A percentile compares a stretch with the other conserved stretches of the same genome.
phyloP scores from a whole-genome alignment of 2,329 filamentous ascomycete genomes.

The Chaetomium strumarium region DNA sequence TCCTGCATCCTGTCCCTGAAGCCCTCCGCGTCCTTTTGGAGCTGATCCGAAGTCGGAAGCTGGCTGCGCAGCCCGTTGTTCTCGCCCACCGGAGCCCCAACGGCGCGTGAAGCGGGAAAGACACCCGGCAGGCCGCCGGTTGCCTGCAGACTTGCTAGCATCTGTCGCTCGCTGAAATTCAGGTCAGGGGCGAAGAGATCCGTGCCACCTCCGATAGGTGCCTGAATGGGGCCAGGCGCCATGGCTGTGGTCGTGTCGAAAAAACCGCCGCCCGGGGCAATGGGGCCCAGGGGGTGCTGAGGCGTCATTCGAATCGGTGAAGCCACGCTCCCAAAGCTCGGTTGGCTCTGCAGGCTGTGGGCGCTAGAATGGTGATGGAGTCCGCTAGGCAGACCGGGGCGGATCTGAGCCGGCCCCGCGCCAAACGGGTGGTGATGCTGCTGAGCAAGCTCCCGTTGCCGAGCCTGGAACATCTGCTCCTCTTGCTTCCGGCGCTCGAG shows the following conservation, averaged over 20 bases:
- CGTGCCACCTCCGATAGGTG: constrained; percentile 40
- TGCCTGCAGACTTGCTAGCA: constrained; percentile 40
- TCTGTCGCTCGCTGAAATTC: constrained; percentile 46
- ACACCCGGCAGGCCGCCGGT: constrained; percentile 28
- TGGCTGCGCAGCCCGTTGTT: constrained; percentile 36
- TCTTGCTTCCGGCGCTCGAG: constrained; percentile 95
- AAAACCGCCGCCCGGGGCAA: constrained; percentile 60
- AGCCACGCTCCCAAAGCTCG: constrained; percentile 89
- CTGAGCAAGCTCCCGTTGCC: constrained; percentile 83
- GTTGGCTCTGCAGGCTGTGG: constrained; percentile 93
- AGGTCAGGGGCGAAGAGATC: constrained; percentile 65
- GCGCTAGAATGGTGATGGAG: constrained; percentile 93
- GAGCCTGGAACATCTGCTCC: constrained; percentile 93
- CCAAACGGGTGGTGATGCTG: constrained; percentile 67
- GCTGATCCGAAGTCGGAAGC: constrained; percentile 45
- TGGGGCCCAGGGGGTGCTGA: constrained; percentile 49
- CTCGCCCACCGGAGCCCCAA: constrained; percentile 35
- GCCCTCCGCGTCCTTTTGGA: constrained; percentile 50
- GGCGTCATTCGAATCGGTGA: constrained; percentile 64
- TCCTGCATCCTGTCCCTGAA: constrained; percentile 71
- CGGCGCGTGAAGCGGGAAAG: constrained; percentile 34
- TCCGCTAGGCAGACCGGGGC: constrained; percentile 39
- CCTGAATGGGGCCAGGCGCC: constrained; percentile 33
- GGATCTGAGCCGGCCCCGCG: constrained; percentile 61
- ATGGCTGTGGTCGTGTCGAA: constrained; percentile 55